Base-by-base conservation (phyloP, 2,329 filamentous ascomycete genomes). In the Curvularia eragrostidis region DNA sequence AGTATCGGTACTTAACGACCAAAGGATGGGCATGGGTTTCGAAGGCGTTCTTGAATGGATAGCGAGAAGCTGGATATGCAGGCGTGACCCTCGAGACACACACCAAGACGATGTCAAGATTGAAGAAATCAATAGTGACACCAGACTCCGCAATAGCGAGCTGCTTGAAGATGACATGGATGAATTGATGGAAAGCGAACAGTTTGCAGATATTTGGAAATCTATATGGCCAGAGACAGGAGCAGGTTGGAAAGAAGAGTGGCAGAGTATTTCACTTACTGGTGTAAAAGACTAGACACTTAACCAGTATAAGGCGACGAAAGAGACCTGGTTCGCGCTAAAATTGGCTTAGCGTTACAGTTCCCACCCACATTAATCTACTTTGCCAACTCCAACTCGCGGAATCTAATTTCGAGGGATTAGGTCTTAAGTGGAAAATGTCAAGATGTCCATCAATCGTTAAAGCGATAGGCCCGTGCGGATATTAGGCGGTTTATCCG, bases 1-100 rank as follows among this genome's bases (percentile, higher is more conserved):
- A 18, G 41, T 43, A 43, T 18, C 23, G 13, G 41, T 26, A n/a
- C 41, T 43, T 10, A 43, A 43, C 15, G 23, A 43, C 23, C 41
- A 26, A 43, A 43, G 4, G 12, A 43, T 43, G 41, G 8, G 41
- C 41, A 12, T 26, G 41, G 41, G 23, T 10, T 43, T 43, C 12
- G 12, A 43, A 43, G 41, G 23, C 23, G 12, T 43, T 26, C 23
- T 43, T 43, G 23, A 2, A 26, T 43, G 41, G 41, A 43, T 43
- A 28, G 41, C 10, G 23, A 43, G 41, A 43, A 43, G 41, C 41
- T 28, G 41, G 41, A 28, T 28, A 43, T 43, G 41, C 41, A 43
- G 23, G 41, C 41, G 41, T 43, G 41, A 43, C 23, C 41, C 41
- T 43, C 41, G 41, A 43, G 41, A 28, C 41, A 43, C 41, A 43